Conservation (phyloP, 768 basidiomycete species). For the Tylopilus sp. region DNA sequence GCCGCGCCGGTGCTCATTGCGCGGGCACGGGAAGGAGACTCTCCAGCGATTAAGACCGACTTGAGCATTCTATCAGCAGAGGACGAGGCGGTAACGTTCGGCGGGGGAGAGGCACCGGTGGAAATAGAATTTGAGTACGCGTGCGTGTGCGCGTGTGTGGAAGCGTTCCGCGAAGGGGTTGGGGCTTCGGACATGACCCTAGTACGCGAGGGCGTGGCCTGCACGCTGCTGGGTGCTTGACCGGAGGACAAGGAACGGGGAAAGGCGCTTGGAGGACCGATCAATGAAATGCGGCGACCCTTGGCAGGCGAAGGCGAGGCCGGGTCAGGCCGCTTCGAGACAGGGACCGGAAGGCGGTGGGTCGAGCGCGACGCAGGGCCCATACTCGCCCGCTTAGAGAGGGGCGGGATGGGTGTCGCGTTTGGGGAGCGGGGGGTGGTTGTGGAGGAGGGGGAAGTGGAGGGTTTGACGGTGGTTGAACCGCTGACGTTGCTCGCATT, state of each 20-base stretch:
- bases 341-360: conserved; percentile 40
- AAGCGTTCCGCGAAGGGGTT: conserved; percentile 25
- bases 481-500: conserved; percentile 48
- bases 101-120: conserved; percentile 33
- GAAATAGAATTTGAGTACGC: conserved; percentile 23
- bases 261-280: conserved; percentile 28
- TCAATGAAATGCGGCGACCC: conserved; percentile 26
- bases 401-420: conserved; percentile 44
- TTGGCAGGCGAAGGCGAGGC: conserved; percentile 27
- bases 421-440: conserved; percentile 44
- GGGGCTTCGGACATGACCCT: conserved; percentile 44
- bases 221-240: conserved; percentile 20
- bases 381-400: conserved; percentile 38
- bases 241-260: conserved; percentile 17
- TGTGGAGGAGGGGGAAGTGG: conserved; percentile 23
- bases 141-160: conserved; percentile 16
- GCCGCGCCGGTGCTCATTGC: conserved; percentile 18
- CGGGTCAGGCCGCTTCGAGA: conserved; percentile 25
- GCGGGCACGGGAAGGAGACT: conserved; percentile 13
- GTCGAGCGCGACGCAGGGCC: conserved; percentile 32
- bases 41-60: conserved; percentile 24
- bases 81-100: conserved; percentile 40
- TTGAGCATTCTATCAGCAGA: conserved; percentile 31
- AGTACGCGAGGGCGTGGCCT: conserved; percentile 37
- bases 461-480: conserved; percentile 46